Evolutionary conservation across 768 basidiomycete species (phyloP).

Genomic region (Trametes punicea): DNA sequence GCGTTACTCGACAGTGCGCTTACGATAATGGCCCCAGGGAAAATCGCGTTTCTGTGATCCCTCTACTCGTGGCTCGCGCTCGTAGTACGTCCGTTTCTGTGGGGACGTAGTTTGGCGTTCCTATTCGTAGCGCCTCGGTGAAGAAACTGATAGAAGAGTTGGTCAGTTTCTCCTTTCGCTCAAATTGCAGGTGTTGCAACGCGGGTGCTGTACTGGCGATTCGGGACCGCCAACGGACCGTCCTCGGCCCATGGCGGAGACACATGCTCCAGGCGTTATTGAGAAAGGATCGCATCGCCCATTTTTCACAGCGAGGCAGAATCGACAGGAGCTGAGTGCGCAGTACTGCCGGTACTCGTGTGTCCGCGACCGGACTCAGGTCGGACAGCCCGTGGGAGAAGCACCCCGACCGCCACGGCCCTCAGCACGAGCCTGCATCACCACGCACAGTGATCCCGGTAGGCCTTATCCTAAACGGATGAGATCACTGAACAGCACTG

Average conservation of each 20-base stretch:
- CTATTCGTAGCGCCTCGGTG: slow-evolving; percentile 79
- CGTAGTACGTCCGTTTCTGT: slow-evolving; percentile 84
- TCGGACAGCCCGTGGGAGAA: slow-evolving; percentile 1
- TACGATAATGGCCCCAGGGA: slow-evolving; percentile 53
- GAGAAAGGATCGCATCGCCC: neutral
- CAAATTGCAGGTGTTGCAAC: neutral
- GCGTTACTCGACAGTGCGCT: slow-evolving; percentile 3
- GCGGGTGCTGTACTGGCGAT: neutral
- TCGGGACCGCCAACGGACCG: neutral
- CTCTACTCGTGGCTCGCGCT: slow-evolving; percentile 85
- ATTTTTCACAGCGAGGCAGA: neutral
- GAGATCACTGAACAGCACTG: neutral
- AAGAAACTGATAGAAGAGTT: slow-evolving; percentile 62
- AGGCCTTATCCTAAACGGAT: no score
- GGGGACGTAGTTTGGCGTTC: slow-evolving; percentile 74
- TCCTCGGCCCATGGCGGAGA: neutral
- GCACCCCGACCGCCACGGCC: neutral
- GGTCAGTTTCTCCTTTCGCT: neutral
- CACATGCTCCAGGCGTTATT: neutral
- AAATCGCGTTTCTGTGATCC: slow-evolving; percentile 87
- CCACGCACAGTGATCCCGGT: no score
- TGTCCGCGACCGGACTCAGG: neutral
- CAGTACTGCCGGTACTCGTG: neutral
- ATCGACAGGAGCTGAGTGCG: neutral
- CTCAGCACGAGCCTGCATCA: no score